A percentile compares a stretch with the other conserved stretches of the same genome.
phyloP scores from a whole-genome alignment of 306 rosid genomes.

The Quercus dentata region DNA sequence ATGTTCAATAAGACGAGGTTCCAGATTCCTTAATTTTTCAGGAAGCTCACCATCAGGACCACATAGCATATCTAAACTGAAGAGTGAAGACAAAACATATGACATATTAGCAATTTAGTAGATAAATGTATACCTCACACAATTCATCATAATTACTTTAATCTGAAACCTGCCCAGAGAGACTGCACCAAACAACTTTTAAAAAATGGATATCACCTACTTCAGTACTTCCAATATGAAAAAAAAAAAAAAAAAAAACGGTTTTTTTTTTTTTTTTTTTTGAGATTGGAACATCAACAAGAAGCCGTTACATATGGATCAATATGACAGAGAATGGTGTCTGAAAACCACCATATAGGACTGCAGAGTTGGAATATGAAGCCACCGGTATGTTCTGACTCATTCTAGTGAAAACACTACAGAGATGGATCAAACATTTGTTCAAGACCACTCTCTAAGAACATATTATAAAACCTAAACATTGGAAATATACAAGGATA shows the following conservation, averaged over 20 bases:
- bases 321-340: not conserved
- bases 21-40: constrained; percentile 94
- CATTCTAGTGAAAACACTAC: not conserved
- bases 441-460: not conserved
- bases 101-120: constrained; percentile 28
- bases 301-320: not conserved
- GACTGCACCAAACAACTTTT: not conserved
- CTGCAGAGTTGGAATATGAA: not conserved
- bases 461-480: not conserved
- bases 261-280: not conserved
- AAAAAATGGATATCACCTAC: not conserved
- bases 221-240: not conserved
- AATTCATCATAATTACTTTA: not conserved
- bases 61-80: constrained; percentile 79
- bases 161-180: not conserved
- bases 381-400: not conserved
- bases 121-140: constrained; percentile 12
- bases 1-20: constrained; percentile 94
- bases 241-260: not conserved
- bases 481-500: not conserved
- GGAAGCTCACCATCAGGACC: constrained; percentile 99
- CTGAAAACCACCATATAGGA: not conserved
- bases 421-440: not conserved
- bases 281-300: not conserved
- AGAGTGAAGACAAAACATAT: constrained; percentile 42